phyloP scores from a whole-genome alignment of 305 asterid species.

The Nicotiana rustica region DNA sequence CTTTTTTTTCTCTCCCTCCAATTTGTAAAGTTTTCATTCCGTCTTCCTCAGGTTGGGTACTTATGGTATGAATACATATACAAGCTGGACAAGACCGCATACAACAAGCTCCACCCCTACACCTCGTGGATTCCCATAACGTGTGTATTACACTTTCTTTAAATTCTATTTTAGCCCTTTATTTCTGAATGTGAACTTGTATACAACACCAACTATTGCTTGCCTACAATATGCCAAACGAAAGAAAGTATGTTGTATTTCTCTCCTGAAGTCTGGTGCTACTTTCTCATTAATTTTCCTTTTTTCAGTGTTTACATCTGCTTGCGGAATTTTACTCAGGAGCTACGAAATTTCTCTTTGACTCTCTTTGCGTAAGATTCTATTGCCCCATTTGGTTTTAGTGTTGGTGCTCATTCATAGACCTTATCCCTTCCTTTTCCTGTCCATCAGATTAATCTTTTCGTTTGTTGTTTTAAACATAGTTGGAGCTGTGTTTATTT shows the following conservation, averaged over 20 bases:
- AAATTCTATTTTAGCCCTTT: background rate
- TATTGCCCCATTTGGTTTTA: conserved; percentile 20
- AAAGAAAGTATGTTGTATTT: conserved; percentile 18
- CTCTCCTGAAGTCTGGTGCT: conserved; percentile 18
- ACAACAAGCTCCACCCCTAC: conserved; percentile 94
- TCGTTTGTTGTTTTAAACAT: background rate
- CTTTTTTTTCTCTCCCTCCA: conserved; percentile 1
- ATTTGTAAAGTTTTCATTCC: background rate
- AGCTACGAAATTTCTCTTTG: conserved; percentile 77
- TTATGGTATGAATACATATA: conserved; percentile 84
- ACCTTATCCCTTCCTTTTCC: conserved; percentile 20
- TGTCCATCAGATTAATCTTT: conserved; percentile 25
- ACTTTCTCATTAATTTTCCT: conserved; percentile 34
- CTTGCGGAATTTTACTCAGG: conserved; percentile 87
- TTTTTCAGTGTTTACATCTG: conserved; percentile 74
- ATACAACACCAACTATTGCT: background rate
- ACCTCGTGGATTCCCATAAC: conserved; percentile 97
- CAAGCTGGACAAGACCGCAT: conserved; percentile 84
- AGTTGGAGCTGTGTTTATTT: conserved; percentile 7
- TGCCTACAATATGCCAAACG: conserved; percentile 1
- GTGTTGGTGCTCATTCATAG: conserved; percentile 22
- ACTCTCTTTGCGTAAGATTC: conserved; percentile 91
- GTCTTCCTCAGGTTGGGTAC: conserved; percentile 47
- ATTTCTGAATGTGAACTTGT: conserved; percentile 11
- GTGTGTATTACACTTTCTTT: conserved; percentile 51